A percentile compares a stretch with the other conserved stretches of the same genome.
phyloP scores from a whole-genome alignment of 495 filamentous ascomycete species.

The Astrothelium subdiscretum region DNA sequence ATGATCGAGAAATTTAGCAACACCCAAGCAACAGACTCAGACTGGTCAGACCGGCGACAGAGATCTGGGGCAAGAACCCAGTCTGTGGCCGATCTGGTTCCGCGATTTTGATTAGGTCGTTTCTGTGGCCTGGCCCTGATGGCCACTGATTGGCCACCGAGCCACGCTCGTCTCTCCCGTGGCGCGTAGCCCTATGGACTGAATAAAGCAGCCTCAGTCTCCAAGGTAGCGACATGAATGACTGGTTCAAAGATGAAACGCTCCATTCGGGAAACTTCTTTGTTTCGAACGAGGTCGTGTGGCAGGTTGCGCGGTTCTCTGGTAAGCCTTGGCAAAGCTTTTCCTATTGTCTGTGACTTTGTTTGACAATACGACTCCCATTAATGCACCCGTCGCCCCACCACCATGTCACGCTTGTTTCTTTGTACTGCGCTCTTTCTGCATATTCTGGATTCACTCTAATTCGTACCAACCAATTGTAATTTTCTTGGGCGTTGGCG shows the following conservation, averaged over 20 bases:
- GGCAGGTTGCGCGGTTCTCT: background rate
- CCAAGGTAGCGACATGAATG: slow-evolving; percentile 8
- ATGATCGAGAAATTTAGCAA: background rate
- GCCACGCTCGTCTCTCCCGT: background rate
- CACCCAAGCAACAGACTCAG: background rate
- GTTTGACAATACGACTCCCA: slow-evolving; percentile 1
- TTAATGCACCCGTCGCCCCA: background rate
- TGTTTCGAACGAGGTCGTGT: slow-evolving; percentile 3
- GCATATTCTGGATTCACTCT: background rate
- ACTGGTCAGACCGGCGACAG: background rate
- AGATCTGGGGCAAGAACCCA: no score
- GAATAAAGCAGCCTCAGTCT: slow-evolving; percentile 2
- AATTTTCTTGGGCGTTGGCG: background rate
- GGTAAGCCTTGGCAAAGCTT: background rate
- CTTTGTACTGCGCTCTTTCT: background rate
- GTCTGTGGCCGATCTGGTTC: background rate
- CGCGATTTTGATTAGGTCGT: background rate
- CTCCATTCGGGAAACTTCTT: background rate
- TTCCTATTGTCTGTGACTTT: slow-evolving; percentile 1
- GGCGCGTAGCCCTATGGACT: background rate
- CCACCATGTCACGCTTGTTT: background rate
- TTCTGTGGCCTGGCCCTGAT: background rate
- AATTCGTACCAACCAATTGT: background rate
- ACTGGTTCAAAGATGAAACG: background rate
- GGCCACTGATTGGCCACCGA: slow-evolving; percentile 2